Conservation (phyloP, 2,329 filamentous ascomycete genomes). For the Lachnellula cervina region DNA sequence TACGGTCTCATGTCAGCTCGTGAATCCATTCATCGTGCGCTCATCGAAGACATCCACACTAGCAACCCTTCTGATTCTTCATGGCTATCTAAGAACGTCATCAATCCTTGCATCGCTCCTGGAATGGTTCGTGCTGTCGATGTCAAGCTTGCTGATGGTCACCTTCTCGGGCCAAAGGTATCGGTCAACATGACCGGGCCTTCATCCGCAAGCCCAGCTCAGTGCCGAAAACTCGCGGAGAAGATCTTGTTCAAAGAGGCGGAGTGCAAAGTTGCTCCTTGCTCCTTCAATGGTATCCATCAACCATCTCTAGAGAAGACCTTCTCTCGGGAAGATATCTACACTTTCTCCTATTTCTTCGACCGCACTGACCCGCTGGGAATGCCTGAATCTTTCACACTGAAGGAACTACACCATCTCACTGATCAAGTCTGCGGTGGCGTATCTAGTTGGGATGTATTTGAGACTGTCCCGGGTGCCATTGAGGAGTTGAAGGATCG, state of each 20-base stretch:
- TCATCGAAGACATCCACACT: constrained; percentile 68
- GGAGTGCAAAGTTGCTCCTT: constrained; percentile 78
- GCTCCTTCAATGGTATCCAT: constrained; percentile 96
- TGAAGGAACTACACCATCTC: constrained; percentile 83
- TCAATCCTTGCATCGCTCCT: constrained; percentile 82
- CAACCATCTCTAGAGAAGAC: constrained; percentile 91
- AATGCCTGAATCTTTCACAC: constrained; percentile 96
- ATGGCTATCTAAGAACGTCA: constrained; percentile 67
- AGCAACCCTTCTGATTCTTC: constrained; percentile 53
- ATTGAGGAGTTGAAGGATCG: constrained; percentile 74
- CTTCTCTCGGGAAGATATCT: constrained; percentile 85
- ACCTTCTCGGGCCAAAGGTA: constrained; percentile 58
- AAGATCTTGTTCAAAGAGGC: constrained; percentile 85
- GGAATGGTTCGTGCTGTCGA: constrained; percentile 71
- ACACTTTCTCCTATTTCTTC: constrained; percentile 97
- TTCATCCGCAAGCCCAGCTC: constrained; percentile 65
- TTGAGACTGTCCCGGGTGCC: constrained; percentile 70
- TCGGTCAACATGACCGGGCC: constrained; percentile 88
- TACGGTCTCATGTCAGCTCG: constrained; percentile 96
- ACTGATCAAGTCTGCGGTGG: constrained; percentile 81
- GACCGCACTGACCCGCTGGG: constrained; percentile 90
- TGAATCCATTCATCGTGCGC: constrained; percentile 71
- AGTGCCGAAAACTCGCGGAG: constrained; percentile 87
- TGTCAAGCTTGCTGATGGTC: constrained; percentile 62
- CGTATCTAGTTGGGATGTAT: constrained; percentile 72